These are phyloP conservation scores for Sphaerulina vaccinii DNA, from an alignment of 2,329 filamentous ascomycete species.

Conservation along the genomic window DNA sequence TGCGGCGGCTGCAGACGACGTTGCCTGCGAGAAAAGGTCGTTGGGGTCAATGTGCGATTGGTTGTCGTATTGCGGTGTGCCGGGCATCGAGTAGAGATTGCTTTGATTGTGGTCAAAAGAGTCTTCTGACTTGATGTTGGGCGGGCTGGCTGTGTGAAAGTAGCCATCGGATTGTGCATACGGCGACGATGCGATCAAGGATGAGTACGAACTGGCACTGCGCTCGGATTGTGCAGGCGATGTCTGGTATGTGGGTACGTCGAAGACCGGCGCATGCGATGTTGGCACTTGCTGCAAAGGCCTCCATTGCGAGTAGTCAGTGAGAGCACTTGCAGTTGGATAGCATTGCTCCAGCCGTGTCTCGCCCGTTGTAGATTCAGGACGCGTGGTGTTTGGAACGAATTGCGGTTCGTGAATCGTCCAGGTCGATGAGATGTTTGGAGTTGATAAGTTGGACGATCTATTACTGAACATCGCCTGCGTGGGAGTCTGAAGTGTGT, in stretches of 20 bases:
- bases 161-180: slow-evolving; percentile 27
- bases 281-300: background rate
- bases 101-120: slow-evolving; percentile 4
- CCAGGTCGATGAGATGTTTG: background rate
- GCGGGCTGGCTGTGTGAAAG: slow-evolving; percentile 17
- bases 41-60: slow-evolving; percentile 19
- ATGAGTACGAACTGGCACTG: slow-evolving; percentile 25
- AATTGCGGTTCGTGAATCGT: slow-evolving; percentile 1
- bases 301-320: slow-evolving; percentile 9
- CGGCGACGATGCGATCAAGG: slow-evolving; percentile 28
- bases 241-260: slow-evolving; percentile 12
- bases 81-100: slow-evolving; percentile 21
- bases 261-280: slow-evolving; percentile 1
- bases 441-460: background rate
- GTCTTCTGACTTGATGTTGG: slow-evolving; percentile 29
- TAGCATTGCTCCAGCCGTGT: slow-evolving; percentile 16
- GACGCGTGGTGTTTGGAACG: slow-evolving; percentile 1
- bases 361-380: background rate
- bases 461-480: slow-evolving; percentile 19
- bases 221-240: slow-evolving; percentile 29
- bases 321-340: slow-evolving; percentile 18
- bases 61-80: slow-evolving; percentile 1
- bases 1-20: background rate
- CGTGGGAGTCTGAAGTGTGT: slow-evolving; percentile 21
- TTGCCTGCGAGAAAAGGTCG: slow-evolving; percentile 18